These are phyloP conservation scores for Leishmania martiniquensis DNA, from an alignment of 208 protist genomes.

Conservation along the genomic window DNA sequence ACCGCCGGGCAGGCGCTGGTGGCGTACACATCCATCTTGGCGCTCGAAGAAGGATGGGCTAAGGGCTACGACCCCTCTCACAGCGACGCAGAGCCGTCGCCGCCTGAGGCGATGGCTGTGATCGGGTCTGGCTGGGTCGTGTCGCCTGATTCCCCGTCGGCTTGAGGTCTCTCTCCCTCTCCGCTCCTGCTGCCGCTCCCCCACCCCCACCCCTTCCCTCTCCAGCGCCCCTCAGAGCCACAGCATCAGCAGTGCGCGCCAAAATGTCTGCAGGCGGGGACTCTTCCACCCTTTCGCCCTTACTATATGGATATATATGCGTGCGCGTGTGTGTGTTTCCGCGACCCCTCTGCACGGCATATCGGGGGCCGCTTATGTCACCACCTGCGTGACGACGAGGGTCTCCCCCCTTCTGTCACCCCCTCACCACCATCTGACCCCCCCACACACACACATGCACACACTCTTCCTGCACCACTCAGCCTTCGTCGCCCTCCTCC, in stretches of 20 bases:
- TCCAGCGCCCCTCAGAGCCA: not conserved
- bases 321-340: too few species aligned
- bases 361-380: too few species aligned
- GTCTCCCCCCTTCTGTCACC: too few species aligned
- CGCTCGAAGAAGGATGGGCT: not conserved
- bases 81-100: not conserved
- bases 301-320: too few species aligned
- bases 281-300: not conserved
- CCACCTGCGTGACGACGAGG: too few species aligned
- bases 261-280: not conserved
- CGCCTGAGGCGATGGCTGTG: conserved; percentile 13
- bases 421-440: not conserved
- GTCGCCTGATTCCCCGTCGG: not conserved
- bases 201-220: not conserved
- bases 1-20: conserved; percentile 68
- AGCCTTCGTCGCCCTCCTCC: not conserved
- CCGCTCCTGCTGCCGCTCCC: not conserved
- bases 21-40: conserved; percentile 33
- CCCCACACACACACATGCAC: too few species aligned
- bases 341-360: too few species aligned
- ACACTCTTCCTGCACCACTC: not conserved
- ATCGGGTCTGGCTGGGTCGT: conserved; percentile 17
- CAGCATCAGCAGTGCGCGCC: not conserved
- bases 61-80: not conserved
- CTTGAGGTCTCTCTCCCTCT: not conserved